These are phyloP conservation scores for Neurospora sp. DNA, from an alignment of 495 filamentous ascomycete species.

Conservation along the genomic window DNA sequence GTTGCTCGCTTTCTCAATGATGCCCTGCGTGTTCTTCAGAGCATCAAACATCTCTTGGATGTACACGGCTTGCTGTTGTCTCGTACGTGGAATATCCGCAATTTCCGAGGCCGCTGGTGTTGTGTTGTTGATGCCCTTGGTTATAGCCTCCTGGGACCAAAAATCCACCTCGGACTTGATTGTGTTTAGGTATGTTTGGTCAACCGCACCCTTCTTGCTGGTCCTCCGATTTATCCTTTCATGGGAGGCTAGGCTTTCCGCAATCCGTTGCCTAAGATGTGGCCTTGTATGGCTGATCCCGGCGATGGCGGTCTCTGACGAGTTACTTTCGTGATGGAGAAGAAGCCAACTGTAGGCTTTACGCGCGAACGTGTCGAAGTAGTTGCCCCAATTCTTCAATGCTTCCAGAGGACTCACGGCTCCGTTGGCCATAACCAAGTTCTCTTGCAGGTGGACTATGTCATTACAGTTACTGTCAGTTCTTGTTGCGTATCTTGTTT, in stretches of 20 bases:
- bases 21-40: background rate
- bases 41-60: background rate
- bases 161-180: background rate
- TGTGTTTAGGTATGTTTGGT: background rate
- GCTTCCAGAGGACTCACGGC: background rate
- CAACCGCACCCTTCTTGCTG: background rate
- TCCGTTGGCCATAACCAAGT: background rate
- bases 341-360: background rate
- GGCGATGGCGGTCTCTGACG: background rate
- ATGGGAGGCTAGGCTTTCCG: background rate
- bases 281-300: background rate
- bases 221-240: background rate
- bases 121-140: background rate
- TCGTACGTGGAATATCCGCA: background rate
- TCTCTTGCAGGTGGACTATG: background rate
- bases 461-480: background rate
- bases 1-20: background rate
- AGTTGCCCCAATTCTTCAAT: background rate
- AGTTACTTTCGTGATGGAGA: background rate
- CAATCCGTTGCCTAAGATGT: background rate
- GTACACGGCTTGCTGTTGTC: background rate
- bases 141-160: background rate
- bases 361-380: background rate
- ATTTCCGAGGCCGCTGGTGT: background rate
- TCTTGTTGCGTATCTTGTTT: background rate